Conservation (phyloP, 805 yeast species). For the Candida sonorensis region DNA sequence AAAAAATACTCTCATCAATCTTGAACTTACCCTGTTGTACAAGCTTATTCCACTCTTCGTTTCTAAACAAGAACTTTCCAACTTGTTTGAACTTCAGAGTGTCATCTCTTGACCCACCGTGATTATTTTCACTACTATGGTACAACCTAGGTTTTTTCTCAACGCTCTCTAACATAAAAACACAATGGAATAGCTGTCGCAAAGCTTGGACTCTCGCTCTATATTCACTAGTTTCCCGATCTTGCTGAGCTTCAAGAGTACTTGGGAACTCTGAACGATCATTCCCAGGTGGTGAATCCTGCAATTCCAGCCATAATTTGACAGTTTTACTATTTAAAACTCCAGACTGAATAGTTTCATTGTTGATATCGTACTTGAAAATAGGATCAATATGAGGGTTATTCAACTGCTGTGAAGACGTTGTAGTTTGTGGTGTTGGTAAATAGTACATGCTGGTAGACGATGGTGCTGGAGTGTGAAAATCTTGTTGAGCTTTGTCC, state of each 20-base stretch:
- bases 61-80: conserved; percentile 40
- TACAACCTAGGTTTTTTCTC: no score
- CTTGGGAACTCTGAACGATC: conserved; percentile 53
- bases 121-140: no score
- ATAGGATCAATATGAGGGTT: conserved; percentile 19
- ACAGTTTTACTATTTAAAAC: conserved; percentile 17
- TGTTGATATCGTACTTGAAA: conserved; percentile 22
- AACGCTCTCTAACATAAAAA: conserved; percentile 21
- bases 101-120: no score
- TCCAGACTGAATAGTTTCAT: conserved; percentile 13
- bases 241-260: conserved; percentile 42
- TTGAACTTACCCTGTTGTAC: conserved; percentile 26
- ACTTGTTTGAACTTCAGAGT: conserved; percentile 21
- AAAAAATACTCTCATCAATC: conserved; percentile 34
- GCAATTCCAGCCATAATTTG: conserved; percentile 24
- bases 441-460: neutral
- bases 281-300: conserved; percentile 48
- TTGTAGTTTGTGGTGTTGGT: conserved; percentile 18
- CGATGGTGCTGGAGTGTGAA: conserved; percentile 2
- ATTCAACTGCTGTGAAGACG: conserved; percentile 16
- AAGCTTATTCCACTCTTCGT: conserved; percentile 30
- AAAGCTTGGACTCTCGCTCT: conserved; percentile 33
- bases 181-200: conserved; percentile 38
- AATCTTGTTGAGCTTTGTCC: no score
- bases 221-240: conserved; percentile 21